Evolutionary conservation across 164 flowering plant genomes (phyloP), one percentile per base, ranked within the genome.

Genomic region (Tetrastigma voinierianum): DNA sequence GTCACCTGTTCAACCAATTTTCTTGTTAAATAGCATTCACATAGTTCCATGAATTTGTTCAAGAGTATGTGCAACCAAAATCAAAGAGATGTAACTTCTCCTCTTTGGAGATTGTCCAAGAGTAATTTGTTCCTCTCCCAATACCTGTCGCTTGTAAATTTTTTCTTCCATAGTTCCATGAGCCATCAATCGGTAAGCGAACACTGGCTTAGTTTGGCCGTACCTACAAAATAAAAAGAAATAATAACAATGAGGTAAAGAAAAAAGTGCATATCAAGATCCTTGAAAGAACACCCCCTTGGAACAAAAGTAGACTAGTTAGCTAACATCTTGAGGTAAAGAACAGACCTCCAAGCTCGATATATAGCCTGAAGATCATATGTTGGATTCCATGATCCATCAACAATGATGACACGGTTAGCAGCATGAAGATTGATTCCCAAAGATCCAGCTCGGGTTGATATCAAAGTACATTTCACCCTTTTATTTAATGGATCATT

Each of bases 361-460:
- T 81, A 96, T 68, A 93, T 93, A 72, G 99, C 99, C 74, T 96
- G 99, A 81, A 96, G 95, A 80, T 96, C 99, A 77, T 88, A 71
- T 56, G 98, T 93, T 21, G 99, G 99, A 76, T 96, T 96, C 99
- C 99, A 96, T 23, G 99, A 96, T 62, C 98, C 97, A 81, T 96
- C 99, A 72, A 96, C 89, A 67, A 96, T 87, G 64, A 96, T 78
- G 4, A 96, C 98, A 68, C 98, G 95, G 67, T 96, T 96, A 67
- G 99, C 99, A 76, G 98, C 85, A 80, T 87, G 84, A 72, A 96
- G 96, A 78, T 96, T 96, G 43, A 96, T 96, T 14, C 99, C 99
- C 67, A 96, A 77, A 56, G 96, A 90, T 75, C 99, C 99, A 76
- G 99, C 99, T 72, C 84, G 84, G 10, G 99, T 96, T 57, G 99